Percentiles rank a stretch among this genome's conserved stretches.
phyloP scores from a whole-genome alignment of 179 eudicot species.

The Sideroxylon spinosum region DNA sequence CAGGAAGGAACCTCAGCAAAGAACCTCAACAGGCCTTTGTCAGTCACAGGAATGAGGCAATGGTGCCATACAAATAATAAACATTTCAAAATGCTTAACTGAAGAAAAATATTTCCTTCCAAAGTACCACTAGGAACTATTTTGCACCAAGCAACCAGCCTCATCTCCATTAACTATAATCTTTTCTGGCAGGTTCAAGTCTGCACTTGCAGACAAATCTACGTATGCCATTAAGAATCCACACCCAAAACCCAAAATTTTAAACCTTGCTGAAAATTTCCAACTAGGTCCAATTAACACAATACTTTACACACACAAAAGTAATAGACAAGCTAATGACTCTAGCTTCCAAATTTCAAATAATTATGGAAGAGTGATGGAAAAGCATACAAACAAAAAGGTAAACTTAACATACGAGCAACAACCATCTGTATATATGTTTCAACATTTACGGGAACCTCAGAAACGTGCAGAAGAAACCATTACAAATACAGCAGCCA shows the following conservation, averaged over 20 bases:
- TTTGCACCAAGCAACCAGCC: neutral
- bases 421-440: too few relatives aligned
- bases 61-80: neutral
- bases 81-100: neutral
- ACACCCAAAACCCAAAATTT: neutral
- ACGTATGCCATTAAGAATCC: neutral
- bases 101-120: neutral
- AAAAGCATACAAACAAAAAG: too few relatives aligned
- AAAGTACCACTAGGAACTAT: neutral
- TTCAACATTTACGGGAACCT: too few relatives aligned
- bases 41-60: neutral
- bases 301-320: neutral
- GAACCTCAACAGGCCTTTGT: neutral
- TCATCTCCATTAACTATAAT: neutral
- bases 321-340: neutral
- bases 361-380: too few relatives aligned
- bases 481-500: too few relatives aligned
- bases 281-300: neutral
- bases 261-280: neutral
- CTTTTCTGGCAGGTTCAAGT: neutral
- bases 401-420: too few relatives aligned
- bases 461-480: too few relatives aligned
- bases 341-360: too few relatives aligned
- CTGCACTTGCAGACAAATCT: neutral
- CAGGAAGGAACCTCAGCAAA: slow-evolving; percentile 7